phyloP scores from a whole-genome alignment of 2,329 filamentous ascomycete genomes.

The Fusarium xylarioides region DNA sequence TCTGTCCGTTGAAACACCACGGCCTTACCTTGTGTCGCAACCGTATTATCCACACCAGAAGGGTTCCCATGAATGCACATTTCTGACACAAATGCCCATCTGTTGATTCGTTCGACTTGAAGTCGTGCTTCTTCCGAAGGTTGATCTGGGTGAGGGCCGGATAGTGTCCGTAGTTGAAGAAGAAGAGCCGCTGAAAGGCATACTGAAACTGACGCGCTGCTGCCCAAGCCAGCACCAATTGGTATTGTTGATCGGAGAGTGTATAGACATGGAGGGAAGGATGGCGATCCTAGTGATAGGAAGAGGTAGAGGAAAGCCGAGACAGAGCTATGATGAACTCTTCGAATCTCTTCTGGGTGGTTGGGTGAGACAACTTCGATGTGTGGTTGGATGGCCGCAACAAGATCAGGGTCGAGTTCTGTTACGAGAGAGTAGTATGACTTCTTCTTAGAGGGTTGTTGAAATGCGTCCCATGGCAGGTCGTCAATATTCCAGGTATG shows the following conservation, averaged over 20 bases:
- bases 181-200: conserved; percentile 87
- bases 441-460: conserved; percentile 86
- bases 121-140: conserved; percentile 85
- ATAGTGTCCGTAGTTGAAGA: conserved; percentile 85
- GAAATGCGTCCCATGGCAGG: conserved; percentile 86
- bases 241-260: conserved; percentile 94
- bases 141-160: conserved; percentile 92
- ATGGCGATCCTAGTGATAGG: conserved; percentile 81
- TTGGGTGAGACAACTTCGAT: conserved; percentile 74
- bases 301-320: conserved; percentile 93
- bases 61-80: conserved; percentile 98
- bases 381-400: conserved; percentile 82
- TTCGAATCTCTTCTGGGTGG: conserved; percentile 75
- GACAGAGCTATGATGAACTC: conserved; percentile 84
- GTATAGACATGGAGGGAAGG: conserved; percentile 84
- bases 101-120: conserved; percentile 94
- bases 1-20: conserved; percentile 88
- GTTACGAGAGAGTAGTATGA: conserved; percentile 93
- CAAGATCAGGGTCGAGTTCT: conserved; percentile 81
- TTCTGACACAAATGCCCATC: conserved; percentile 96
- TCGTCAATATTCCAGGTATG: conserved; percentile 96
- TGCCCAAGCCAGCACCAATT: conserved; percentile 89
- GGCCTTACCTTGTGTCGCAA: conserved; percentile 91
- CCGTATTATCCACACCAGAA: conserved; percentile 96
- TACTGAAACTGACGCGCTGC: conserved; percentile 92